Evolutionary conservation across 2,329 filamentous ascomycete genomes (phyloP).

Genomic region (Pseudocercospora cruenta): DNA sequence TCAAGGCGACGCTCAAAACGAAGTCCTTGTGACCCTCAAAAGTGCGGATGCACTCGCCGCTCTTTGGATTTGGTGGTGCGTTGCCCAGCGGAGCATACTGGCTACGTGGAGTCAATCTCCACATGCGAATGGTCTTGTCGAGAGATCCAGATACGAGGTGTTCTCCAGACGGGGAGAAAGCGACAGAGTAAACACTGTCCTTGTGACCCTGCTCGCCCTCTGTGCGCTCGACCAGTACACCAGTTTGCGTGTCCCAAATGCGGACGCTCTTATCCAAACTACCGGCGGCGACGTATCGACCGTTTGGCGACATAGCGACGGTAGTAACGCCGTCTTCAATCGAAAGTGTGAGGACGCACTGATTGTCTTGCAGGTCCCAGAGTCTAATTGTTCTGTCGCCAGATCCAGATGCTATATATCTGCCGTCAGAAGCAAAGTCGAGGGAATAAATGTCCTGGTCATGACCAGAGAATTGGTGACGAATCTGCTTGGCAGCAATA

Average conservation of each 20-base stretch:
- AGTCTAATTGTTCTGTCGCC: slow-evolving; percentile 92
- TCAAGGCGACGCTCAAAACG: slow-evolving; percentile 91
- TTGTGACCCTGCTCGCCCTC: slow-evolving; percentile 94
- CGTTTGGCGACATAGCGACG: slow-evolving; percentile 94
- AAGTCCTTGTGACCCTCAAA: slow-evolving; percentile 99
- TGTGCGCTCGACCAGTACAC: slow-evolving; percentile 84
- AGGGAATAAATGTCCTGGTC: slow-evolving; percentile 98
- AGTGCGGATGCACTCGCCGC: slow-evolving; percentile 91
- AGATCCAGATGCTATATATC: slow-evolving; percentile 92
- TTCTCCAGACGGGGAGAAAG: slow-evolving; percentile 90
- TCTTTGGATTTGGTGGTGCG: slow-evolving; percentile 58
- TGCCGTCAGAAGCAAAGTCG: slow-evolving; percentile 90
- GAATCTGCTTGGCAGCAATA: slow-evolving; percentile 79
- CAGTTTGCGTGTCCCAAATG: slow-evolving; percentile 89
- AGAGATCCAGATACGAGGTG: slow-evolving; percentile 92
- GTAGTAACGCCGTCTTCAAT: slow-evolving; percentile 98
- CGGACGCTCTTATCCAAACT: slow-evolving; percentile 97
- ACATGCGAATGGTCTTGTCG: slow-evolving; percentile 99
- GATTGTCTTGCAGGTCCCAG: slow-evolving; percentile 89
- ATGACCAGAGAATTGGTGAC: slow-evolving; percentile 92
- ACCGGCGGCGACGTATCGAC: slow-evolving; percentile 89
- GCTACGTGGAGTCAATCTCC: slow-evolving; percentile 74
- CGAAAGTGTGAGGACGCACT: slow-evolving; percentile 79
- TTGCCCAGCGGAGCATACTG: slow-evolving; percentile 50
- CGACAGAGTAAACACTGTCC: slow-evolving; percentile 94